Evolutionary conservation across 768 basidiomycete species (phyloP), one percentile per base, ranked within the genome.

Genomic region (Clathrus columnatus): DNA sequence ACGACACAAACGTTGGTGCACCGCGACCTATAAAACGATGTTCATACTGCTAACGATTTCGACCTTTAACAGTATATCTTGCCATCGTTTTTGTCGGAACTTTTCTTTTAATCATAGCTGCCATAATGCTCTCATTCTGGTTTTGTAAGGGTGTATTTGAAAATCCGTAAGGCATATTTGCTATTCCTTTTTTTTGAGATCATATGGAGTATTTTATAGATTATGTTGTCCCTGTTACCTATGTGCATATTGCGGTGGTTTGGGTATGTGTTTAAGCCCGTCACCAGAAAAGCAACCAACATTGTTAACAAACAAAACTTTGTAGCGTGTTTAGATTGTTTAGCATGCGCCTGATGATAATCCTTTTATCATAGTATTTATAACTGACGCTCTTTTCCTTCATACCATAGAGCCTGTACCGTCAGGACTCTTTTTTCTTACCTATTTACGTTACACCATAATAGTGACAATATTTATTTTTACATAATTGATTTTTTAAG

Each of bases 151-250:
- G 77, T 16, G 64, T 77, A 0, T 84, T 83, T 61, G 62, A 79
- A 57, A 85, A 85, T 56, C 83, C 83, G 2, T 54, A 53, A 20
- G 51, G 17, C 24, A 5, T 17, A 10, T 36, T 5, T 30, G 16
- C 20, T 7, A 5, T 8, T 7, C 8, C 8, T 2, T 17, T 43
- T 5, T 54, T 14, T 56, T 47, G 30, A 26, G 27, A 28, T 32
- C 21, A 24, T 28, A 18, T 4, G 20, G 44, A 10, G 7, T 55
- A 17, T 21, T n/a, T 23, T 8, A 32, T 42, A 51, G 42, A 26
- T 68, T 76, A 0, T 85, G 82, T 60, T 84, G 82, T 60, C 84
- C 84, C 0, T 85, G 84, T 62, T 86, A 86, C 64, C 71, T 84
- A 7, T 85, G 84, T 59, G 84, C 84, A 4, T 85, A 82, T 64